Evolutionary conservation across 495 filamentous ascomycete species (phyloP).

Genomic region (Patellaria atrata): DNA sequence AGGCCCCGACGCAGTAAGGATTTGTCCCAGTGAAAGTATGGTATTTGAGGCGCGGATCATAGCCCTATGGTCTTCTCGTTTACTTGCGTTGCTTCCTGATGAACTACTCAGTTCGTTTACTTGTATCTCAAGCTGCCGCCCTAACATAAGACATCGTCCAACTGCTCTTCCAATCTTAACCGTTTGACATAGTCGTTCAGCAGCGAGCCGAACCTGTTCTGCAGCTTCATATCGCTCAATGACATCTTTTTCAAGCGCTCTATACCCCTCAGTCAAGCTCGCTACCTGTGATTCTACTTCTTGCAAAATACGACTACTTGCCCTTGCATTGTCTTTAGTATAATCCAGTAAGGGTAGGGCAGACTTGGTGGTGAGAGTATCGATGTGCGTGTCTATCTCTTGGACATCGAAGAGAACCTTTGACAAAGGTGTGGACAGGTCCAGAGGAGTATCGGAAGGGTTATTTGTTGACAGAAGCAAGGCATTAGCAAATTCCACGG

Average conservation of each 20-base stretch:
- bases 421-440: constrained; percentile 86
- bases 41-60: constrained; percentile 68
- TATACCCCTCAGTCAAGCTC: constrained; percentile 67
- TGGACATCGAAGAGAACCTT: constrained; percentile 93
- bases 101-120: constrained; percentile 44
- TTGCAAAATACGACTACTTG: constrained; percentile 50
- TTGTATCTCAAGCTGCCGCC: constrained; percentile 76
- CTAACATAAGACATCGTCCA: constrained; percentile 58
- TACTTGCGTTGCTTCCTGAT: constrained; percentile 19
- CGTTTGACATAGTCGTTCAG: constrained; percentile 60
- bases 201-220: constrained; percentile 57
- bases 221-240: constrained; percentile 67
- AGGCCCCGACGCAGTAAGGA: constrained; percentile 46
- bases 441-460: constrained; percentile 73
- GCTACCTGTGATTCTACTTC: constrained; percentile 64
- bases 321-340: constrained; percentile 54
- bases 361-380: constrained; percentile 70
- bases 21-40: constrained; percentile 52
- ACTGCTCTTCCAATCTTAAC: constrained; percentile 66
- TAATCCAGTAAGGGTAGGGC: constrained; percentile 71
- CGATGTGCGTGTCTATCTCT: constrained; percentile 91
- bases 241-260: constrained; percentile 69
- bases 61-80: constrained; percentile 53
- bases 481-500: constrained; percentile 70
- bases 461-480: constrained; percentile 86